Percentiles rank a stretch among this genome's conserved stretches.
phyloP scores from a whole-genome alignment of 441 rosid species.

The Pelargonium myrrhifolium region DNA sequence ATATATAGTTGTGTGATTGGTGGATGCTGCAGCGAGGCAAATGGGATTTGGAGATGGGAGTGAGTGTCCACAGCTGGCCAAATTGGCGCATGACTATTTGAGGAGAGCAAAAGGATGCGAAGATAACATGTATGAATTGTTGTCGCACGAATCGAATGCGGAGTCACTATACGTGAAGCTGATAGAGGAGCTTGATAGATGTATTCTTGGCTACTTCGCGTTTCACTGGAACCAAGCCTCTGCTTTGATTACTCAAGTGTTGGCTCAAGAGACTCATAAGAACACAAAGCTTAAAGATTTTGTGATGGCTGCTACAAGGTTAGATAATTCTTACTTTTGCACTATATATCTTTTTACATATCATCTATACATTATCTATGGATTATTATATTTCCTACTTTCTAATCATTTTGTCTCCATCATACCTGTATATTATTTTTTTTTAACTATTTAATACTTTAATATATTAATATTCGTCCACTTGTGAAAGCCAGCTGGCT shows the following conservation, averaged over 20 bases:
- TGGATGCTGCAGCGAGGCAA: constrained; percentile 57
- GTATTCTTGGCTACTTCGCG: constrained; percentile 63
- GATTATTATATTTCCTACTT: no score
- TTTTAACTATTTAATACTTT: no score
- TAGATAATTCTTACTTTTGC: background rate
- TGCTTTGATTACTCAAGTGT: constrained; percentile 45
- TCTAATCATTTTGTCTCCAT: no score
- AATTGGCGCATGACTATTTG: constrained; percentile 51
- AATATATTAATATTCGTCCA: no score
- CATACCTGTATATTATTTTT: no score
- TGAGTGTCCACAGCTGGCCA: constrained; percentile 62
- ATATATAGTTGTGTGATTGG: background rate
- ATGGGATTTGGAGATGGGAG: constrained; percentile 55
- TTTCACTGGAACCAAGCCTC: constrained; percentile 73
- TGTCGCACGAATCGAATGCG: constrained; percentile 37
- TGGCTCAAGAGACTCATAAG: constrained; percentile 30
- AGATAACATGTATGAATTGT: constrained; percentile 39
- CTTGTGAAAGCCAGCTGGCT: no score
- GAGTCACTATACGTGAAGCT: constrained; percentile 49
- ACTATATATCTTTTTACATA: no score
- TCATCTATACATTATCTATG: no score
- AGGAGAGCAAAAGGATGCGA: constrained; percentile 46
- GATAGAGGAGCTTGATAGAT: constrained; percentile 59
- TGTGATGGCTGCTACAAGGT: constrained; percentile 88
- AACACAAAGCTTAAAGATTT: constrained; percentile 50